Base-by-base conservation (phyloP, 257 asterid species). In the Cordia subcordata region DNA sequence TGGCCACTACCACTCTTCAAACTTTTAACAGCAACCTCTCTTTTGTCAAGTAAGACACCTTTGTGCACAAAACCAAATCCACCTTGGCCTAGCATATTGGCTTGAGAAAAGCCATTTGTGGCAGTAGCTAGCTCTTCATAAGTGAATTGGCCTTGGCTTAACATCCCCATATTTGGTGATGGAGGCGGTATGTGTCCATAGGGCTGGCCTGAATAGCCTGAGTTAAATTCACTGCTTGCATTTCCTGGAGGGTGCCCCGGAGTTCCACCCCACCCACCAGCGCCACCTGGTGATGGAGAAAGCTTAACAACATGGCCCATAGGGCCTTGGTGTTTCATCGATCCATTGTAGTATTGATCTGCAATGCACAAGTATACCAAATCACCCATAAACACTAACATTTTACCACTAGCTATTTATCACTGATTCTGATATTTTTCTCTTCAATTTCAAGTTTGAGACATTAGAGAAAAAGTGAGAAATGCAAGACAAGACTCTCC, bases 1-100 rank as follows among this genome's bases (percentile, higher is more conserved):
- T 90, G 98, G 3, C 98, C 98, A 40, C 98, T 87, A 14, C 96
- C 98, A 1, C 78, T 32, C 76, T 90, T 87, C 32, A 87, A 82
- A 58, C 96, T 80, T 88, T 87, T 90, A 22, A 85, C 84, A 0
- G 98, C 98, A 21, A 90, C 95, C 60, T 68, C 85, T 39, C 68
- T 75, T 4, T 80, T 75, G 46, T 80, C 77, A 8, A 68, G 57
- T 14, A 90, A 61, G 18, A 90, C 54, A 11, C 98, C 98, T 69
- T 83, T 90, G 67, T 87, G 87, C 3, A 87, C 98, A 35, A 64
- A 81, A 1, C 98, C 98, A 23, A 90, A 90, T 0, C 98, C 98
- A 4, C 98, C 98, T 40, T 87, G 95, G 5, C 97, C 97, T 47
- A 90, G 46, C 68, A 90, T 18, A 55, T 90, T 90, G 39, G 69